Base-by-base conservation (phyloP, 129 eudicot genomes). In the Lactuca saligna region DNA sequence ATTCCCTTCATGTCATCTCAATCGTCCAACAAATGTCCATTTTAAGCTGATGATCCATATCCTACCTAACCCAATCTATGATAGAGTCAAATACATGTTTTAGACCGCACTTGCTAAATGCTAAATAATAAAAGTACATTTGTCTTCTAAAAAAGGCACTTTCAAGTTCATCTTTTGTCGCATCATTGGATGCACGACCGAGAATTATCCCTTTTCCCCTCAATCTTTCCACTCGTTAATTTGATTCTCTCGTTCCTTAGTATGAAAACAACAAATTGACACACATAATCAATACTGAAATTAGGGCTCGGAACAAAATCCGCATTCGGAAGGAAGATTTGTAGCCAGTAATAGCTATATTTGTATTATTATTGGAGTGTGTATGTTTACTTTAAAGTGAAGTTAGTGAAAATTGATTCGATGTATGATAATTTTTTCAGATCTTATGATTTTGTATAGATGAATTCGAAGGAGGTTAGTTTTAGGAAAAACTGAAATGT, bases 401-500 rank as follows among this genome's bases (percentile, higher is more conserved):
- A 72, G 70, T 35, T 38, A 37, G 11, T 51, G 6, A 5, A 51
- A 17, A 25, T 16, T 32, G 31, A 58, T 70, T 70, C 17, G 57
- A 58, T 44, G 57, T 33, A 10, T 15, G 53, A 44, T 57, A 8
- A 41, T 12, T 37, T 42, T 55, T 37, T 5, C 56, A 42, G 58
- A 73, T 73, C 57, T 73, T 65, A 42, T 44, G 57, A 44, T 53
- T 55, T 32, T 41, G 0, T 67, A 11, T 57, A 50, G 74, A 59
- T 75, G 74, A 31, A 25, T 38, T 61, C 16, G 64, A 53, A 17
- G 61, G 8, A 37, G 63, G 41, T 62, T 62, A 41, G 69, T 11
- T 34, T 31, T 53, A 60, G 70, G 75, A 13, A 44, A 25, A 50
- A 67, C 61, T 59, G 84, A 86, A 61, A 48, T 81, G 71, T 73